Evolutionary conservation across 2,329 filamentous ascomycete genomes (phyloP), one percentile per base, ranked within the genome.

Genomic region (Alternaria burnsii): DNA sequence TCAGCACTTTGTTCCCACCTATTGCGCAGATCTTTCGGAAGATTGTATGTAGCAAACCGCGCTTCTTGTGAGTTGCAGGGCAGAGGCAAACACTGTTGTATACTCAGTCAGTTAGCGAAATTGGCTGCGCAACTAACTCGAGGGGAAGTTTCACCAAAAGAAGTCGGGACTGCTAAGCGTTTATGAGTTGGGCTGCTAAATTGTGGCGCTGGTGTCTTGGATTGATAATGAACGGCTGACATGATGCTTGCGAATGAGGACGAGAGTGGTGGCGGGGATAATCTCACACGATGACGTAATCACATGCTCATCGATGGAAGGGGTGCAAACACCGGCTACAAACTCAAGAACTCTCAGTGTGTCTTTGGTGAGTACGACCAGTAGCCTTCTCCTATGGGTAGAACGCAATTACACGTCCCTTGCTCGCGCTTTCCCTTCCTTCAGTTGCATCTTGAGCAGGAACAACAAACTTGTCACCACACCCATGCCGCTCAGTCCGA

Each of bases 401-500:
- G 32, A 16, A 16, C 1, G 32, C 5, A 34, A 18, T 26, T 20
- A 32, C 8, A 20, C 1, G 4, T 55, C n/a, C 12, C 26, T 26
- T 18, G 5, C 34, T 4, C 24, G 48, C 4, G 32, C 34, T 30
- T 20, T 36, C n/a, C 40, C 65, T 12, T 52, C 53, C 44, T 52
- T 59, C 41, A 61, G 26, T 4, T 47, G 65, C 43, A 69, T 66
- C 53, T 74, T 75, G 4, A 67, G 42, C 16, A 74, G 38, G 51
- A 72, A 75, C 4, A 70, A 24, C 26, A 71, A 18, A 55, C 68
- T 71, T 3, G 73, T 67, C 4, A 72, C 20, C 3, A 75, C 51
- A 4, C 74, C 74, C 22, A 73, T 38, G 7, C 63, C 75, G 7
- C 72, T 70, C 34, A 81, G 64, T 4, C 79, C 80, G 18, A 80